Percentiles rank a stretch among this genome's conserved stretches.
These are phyloP conservation scores for Kockiozyma suomiensis DNA, from an alignment of 805 yeast genomes.

Conservation along the genomic window DNA sequence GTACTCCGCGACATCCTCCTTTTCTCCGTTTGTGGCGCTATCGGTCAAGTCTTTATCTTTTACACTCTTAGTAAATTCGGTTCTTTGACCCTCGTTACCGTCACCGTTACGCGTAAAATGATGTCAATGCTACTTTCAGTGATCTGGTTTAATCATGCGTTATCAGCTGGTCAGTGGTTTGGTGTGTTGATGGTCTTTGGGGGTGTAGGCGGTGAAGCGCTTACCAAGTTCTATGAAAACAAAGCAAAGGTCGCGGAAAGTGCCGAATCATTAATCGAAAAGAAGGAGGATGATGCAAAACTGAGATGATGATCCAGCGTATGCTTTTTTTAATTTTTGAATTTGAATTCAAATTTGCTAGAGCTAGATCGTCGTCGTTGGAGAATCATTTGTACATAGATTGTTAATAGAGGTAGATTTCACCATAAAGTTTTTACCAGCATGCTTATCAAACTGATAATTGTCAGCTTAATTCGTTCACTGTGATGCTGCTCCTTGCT, in stretches of 20 bases:
- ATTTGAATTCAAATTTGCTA: too few species aligned
- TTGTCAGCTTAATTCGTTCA: too few species aligned
- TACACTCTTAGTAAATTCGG: conserved; percentile 81
- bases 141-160: conserved; percentile 76
- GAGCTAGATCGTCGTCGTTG: too few species aligned
- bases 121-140: conserved; percentile 91
- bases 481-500: too few species aligned
- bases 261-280: not conserved
- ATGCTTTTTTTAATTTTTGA: too few species aligned
- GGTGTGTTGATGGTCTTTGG: conserved; percentile 81
- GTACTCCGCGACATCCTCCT: conserved; percentile 61
- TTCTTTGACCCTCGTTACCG: conserved; percentile 81
- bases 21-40: conserved; percentile 79
- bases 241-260: conserved; percentile 4
- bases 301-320: not conserved
- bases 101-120: conserved; percentile 96
- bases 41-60: conserved; percentile 95
- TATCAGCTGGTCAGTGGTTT: conserved; percentile 67
- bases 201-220: conserved; percentile 82
- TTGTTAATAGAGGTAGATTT: too few species aligned
- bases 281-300: not conserved
- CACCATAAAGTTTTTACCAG: too few species aligned
- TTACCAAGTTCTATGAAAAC: conserved; percentile 25
- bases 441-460: too few species aligned
- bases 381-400: too few species aligned